phyloP scores from a whole-genome alignment of 768 basidiomycete species.

The Podaxis sp. region DNA sequence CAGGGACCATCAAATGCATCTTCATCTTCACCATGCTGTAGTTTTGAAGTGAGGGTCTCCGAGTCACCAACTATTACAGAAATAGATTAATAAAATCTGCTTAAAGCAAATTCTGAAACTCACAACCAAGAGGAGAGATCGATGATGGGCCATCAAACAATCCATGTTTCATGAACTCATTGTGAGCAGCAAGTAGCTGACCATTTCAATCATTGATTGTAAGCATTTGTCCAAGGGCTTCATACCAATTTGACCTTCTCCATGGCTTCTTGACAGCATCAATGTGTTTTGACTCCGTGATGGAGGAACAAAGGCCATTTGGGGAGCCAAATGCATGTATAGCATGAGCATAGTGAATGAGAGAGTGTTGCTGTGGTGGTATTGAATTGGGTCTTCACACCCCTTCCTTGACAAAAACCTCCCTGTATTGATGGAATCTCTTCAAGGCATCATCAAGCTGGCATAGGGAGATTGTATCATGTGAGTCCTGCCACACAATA shows the following conservation, averaged over 20 bases:
- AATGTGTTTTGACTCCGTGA: constrained; percentile 33
- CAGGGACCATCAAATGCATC: too few species aligned
- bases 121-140: too few species aligned
- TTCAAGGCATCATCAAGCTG: constrained; percentile 19
- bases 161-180: too few species aligned
- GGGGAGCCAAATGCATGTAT: constrained; percentile 27
- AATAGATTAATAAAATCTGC: too few species aligned
- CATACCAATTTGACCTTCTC: constrained; percentile 28
- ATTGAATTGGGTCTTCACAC: constrained; percentile 18
- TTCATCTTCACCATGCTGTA: too few species aligned
- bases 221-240: constrained; percentile 37
- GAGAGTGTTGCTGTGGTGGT: constrained; percentile 25
- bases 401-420: constrained; percentile 26
- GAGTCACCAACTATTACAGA: too few species aligned
- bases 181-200: too few species aligned
- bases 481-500: constrained; percentile 21
- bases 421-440: constrained; percentile 28
- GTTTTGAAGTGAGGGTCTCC: too few species aligned
- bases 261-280: constrained; percentile 35
- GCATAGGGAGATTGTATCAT: too few species aligned
- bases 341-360: constrained; percentile 20
- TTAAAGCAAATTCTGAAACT: too few species aligned
- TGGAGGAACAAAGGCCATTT: constrained; percentile 1
- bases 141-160: too few species aligned
- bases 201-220: constrained; percentile 27